phyloP scores from a whole-genome alignment of 2,329 filamentous ascomycete species.

The Arthrocladium fulminans region DNA sequence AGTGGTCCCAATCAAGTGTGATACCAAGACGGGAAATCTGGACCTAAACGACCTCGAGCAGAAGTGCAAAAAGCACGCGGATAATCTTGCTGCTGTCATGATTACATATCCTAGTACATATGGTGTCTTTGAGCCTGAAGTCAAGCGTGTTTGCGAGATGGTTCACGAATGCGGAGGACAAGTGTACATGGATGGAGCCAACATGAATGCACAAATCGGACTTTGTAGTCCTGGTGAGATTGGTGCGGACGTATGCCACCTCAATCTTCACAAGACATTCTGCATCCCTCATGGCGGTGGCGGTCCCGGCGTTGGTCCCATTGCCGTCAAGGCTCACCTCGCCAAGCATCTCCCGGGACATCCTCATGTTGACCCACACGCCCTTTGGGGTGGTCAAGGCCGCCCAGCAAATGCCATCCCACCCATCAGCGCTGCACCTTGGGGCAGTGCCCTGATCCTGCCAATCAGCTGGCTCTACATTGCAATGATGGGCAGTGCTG shows the following conservation, averaged over 20 bases:
- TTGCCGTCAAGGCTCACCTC: constrained; percentile 80
- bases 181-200: constrained; percentile 97
- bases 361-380: constrained; percentile 44
- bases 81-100: constrained; percentile 87
- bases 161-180: constrained; percentile 84
- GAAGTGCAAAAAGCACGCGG: constrained; percentile 81
- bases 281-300: constrained; percentile 95
- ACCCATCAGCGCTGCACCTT: constrained; percentile 72
- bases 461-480: constrained; percentile 95
- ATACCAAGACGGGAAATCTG: constrained; percentile 76
- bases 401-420: constrained; percentile 44
- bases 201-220: constrained; percentile 97
- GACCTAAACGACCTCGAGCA: constrained; percentile 76
- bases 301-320: constrained; percentile 86
- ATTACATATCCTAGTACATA: constrained; percentile 93
- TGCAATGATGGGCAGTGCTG: constrained; percentile 78
- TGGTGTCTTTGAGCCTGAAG: constrained; percentile 83
- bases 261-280: constrained; percentile 98
- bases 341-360: constrained; percentile 66
- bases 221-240: constrained; percentile 92
- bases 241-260: constrained; percentile 90
- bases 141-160: constrained; percentile 75
- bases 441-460: constrained; percentile 82
- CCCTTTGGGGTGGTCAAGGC: constrained; percentile 23
- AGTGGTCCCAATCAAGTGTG: constrained; percentile 86